Evolutionary conservation across 371 early-diverging fungal genomes (phyloP), one percentile per base, ranked within the genome.

Genomic region (Mucor piriformis): DNA sequence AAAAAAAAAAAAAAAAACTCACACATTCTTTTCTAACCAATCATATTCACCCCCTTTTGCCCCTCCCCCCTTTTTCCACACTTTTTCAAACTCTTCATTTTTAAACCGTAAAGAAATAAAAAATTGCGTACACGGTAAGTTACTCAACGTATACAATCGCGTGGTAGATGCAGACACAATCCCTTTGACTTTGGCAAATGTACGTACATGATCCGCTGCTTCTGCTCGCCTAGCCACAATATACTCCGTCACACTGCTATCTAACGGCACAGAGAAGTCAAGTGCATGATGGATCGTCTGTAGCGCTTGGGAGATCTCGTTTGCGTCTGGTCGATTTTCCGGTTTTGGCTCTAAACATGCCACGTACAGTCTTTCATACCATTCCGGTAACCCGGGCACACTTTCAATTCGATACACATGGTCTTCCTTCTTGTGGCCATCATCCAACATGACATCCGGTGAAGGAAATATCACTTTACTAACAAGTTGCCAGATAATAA

Each of bases 401-500:
- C 54, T 56, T 44, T 74, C 75, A 34, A 78, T 73, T 5, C 75
- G 69, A 52, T 78, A 78, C 1, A 67, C 71, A 34, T 72, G 63
- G 16, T 76, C 73, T 16, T 67, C 69, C 18, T 48, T n/a, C 10
- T 35, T 38, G 0, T 59, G 54, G 7, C 65, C 57, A 4, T 61
- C 58, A 25, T 67, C 52, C 10, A 75, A 58, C n/a, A 77, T 40
- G 0, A 79, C 68, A 43, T 79, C 76, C 0, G 79, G 76, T 1
- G 79, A 76, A 16, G 79, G 76, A 48, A 76, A 79, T 5, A 79
- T 69, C 21, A 79, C 79, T 59, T 79, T 79, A 57, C 74, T 72
- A 23, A 79, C 74, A 25, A 79, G 64, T 47, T 79, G 79, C 76
- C 79, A 79, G 29, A 79, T 70, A 23, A 79, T 79, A 10, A 79